Percentiles rank a stretch among this genome's conserved stretches.
Conservation (phyloP, 192 early-diverging fungal genomes). For the Ambispora gerdemannii region DNA sequence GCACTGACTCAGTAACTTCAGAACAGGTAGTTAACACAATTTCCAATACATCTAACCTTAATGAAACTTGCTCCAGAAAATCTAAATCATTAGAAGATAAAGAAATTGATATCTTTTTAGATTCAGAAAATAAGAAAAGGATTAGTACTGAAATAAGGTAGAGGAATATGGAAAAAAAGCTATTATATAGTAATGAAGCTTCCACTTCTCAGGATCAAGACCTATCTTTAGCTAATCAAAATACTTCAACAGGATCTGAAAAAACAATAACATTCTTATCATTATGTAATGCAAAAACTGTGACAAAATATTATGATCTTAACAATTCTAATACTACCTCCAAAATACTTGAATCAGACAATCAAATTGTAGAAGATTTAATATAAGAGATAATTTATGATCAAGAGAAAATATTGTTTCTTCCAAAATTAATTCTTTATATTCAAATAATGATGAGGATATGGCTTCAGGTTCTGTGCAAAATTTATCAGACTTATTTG, state of each 20-base stretch:
- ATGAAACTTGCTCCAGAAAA: constrained; percentile 14
- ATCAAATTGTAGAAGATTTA: too few species aligned
- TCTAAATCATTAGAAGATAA: constrained; percentile 21
- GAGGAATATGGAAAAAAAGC: constrained; percentile 15
- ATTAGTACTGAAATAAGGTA: constrained; percentile 2
- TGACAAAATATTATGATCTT: too few species aligned
- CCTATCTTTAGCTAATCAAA: constrained; percentile 13
- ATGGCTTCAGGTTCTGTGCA: too few species aligned
- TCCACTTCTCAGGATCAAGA: constrained; percentile 19
- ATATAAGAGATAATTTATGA: too few species aligned
- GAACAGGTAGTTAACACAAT: constrained; percentile 17
- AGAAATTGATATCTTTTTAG: constrained; percentile 16
- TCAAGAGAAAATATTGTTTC: too few species aligned
- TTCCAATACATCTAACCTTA: constrained; percentile 18
- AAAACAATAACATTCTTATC: constrained; percentile 13
- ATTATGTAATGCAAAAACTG: too few species aligned
- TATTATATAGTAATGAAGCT: constrained; percentile 17
- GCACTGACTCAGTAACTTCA: too few species aligned
- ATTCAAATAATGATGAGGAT: too few species aligned
- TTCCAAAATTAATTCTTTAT: too few species aligned
- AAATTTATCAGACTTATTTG: too few species aligned
- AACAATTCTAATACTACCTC: too few species aligned
- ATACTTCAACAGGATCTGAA: constrained; percentile 13
- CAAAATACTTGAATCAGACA: too few species aligned
- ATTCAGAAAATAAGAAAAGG: constrained; percentile 18